phyloP scores from a whole-genome alignment of 345 rosid species.

The Punica granatum region DNA sequence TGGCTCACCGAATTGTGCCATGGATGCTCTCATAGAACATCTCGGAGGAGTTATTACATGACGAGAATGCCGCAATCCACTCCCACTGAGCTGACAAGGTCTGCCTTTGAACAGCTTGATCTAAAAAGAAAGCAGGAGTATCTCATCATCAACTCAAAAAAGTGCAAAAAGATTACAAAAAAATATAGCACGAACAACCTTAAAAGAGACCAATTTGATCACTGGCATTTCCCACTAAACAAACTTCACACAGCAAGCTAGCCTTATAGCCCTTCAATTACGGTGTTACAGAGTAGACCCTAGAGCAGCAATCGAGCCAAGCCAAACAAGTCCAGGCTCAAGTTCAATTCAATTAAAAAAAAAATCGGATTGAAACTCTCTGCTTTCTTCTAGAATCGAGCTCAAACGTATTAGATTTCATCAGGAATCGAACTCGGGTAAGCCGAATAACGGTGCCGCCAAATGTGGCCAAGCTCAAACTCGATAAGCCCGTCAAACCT shows the following conservation, averaged over 20 bases:
- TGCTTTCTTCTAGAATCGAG: neutral
- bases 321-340: neutral
- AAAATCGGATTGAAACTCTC: too few relatives aligned
- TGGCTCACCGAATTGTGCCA: slow-evolving; percentile 26
- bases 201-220: neutral
- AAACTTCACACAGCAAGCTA: too few relatives aligned
- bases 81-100: slow-evolving; percentile 10
- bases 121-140: slow-evolving; percentile 10
- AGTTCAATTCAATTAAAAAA: too few relatives aligned
- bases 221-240: too few relatives aligned
- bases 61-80: neutral
- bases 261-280: too few relatives aligned
- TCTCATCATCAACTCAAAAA: neutral
- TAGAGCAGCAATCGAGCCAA: neutral
- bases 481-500: neutral
- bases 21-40: slow-evolving; percentile 15
- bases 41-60: slow-evolving; percentile 1
- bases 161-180: neutral
- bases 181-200: neutral
- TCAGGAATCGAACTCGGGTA: neutral
- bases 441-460: too few relatives aligned
- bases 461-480: neutral
- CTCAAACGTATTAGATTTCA: neutral
- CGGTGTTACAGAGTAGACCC: too few relatives aligned
- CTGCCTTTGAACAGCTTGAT: slow-evolving; percentile 18